Base-by-base conservation (phyloP, 148 eudicot species). In the Spergularia bocconei region DNA sequence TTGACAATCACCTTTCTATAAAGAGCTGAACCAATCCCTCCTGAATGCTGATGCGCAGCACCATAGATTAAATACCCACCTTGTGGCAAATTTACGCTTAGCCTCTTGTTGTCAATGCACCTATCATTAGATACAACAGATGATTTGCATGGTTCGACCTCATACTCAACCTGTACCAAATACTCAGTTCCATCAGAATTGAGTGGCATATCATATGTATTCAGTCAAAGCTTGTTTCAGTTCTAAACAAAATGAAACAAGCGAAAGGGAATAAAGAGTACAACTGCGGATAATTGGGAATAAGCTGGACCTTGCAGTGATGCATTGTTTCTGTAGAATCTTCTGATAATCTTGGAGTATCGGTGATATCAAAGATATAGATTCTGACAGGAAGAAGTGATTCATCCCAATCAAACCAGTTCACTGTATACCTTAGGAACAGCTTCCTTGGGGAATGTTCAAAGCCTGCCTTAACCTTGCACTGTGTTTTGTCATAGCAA, bases 21-120 rank as follows among this genome's bases (percentile, higher is more conserved):
- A 16, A 93, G 93, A 55, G 91, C 67, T 23, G 89, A 85, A 47
- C 97, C 93, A 65, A 76, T 77, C n/a, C 97, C 93, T 13, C 95
- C 95, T 0, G 89, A 78, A 72, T 93, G 98, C 71, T 88, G 98
- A 83, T 93, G 98, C 11, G 90, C 98, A 81, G 84, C 93, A 7
- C 90, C 93, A 63, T 93, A 93, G 67, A 93, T 64, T 2, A 93
- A 78, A 81, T 83, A 76, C 13, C 98, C 97, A 64, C 88, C 93
- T 75, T 15, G 80, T 55, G 97, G 93, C 83, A 91, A 79, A 57
- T 52, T 55, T n/a, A 90, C 52, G 75, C 79, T 88, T 68, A 79
- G 71, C 53, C 70, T 82, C 81, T 75, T 90, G 58, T 80, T 75
- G 79, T 89, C 86, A 12, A 63, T 62, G 73, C 91, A 89, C 19